Conservation (phyloP, 2,329 filamentous ascomycete genomes). For the Macrophomina tecta region DNA sequence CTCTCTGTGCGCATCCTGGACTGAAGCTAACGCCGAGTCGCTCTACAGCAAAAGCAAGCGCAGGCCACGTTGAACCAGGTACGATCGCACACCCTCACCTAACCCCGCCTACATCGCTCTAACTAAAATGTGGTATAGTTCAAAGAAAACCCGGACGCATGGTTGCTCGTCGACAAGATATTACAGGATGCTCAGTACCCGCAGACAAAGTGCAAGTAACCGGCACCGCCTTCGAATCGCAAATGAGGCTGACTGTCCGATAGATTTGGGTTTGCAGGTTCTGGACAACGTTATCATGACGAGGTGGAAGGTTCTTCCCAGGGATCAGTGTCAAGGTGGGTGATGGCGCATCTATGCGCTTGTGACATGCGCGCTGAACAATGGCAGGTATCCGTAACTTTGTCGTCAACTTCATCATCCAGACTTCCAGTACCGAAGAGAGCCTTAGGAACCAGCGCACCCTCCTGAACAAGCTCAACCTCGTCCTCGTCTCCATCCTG, state of each 20-base stretch:
- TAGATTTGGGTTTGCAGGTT: conserved; percentile 92
- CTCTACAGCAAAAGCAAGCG: conserved; percentile 87
- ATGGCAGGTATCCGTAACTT: conserved; percentile 92
- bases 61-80: conserved; percentile 93
- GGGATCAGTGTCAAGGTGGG: conserved; percentile 91
- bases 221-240: neutral
- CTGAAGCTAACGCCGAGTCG: conserved; percentile 42
- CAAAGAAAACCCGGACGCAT: conserved; percentile 98
- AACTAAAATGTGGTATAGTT: conserved; percentile 65
- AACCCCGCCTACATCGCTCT: conserved; percentile 25
- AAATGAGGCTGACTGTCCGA: conserved; percentile 32
- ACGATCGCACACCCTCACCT: conserved; percentile 43
- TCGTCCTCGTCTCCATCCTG: conserved; percentile 94
- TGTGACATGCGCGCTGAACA: conserved; percentile 33
- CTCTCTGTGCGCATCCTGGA: neutral
- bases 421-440: conserved; percentile 89
- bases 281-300: conserved; percentile 99
- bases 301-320: conserved; percentile 95
- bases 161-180: conserved; percentile 97
- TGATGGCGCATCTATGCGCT: conserved; percentile 16
- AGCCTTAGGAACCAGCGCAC: conserved; percentile 82
- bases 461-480: conserved; percentile 95
- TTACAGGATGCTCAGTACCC: conserved; percentile 90
- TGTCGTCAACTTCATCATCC: conserved; percentile 97
- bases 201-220: conserved; percentile 90